Evolutionary conservation across 495 filamentous ascomycete species (phyloP), one percentile per base, ranked within the genome.

Genomic region (Parmelia sp.): DNA sequence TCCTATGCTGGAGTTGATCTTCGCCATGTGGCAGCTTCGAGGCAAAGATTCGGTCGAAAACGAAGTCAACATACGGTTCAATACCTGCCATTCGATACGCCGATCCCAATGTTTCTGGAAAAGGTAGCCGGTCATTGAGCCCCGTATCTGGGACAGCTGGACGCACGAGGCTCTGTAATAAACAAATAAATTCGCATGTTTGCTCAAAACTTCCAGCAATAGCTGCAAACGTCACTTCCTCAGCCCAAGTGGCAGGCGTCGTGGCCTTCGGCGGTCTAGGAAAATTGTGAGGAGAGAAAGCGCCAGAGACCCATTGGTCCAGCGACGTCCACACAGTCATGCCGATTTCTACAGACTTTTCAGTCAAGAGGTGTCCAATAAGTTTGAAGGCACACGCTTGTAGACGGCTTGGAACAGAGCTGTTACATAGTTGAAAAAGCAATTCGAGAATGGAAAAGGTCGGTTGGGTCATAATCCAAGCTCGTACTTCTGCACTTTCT

Each of bases 1-100:
- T 74, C 47, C 84, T 82, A n/a, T 81, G 79, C 69, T 92, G 88
- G 21, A 79, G 72, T 40, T 81, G 73, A 61, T 88, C 86, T 31
- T 79, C 79, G 15, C 86, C 68, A 49, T 90, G 86, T 14, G 73
- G 75, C n/a, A 81, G 72, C 64, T 83, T 87, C 47, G 78, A 73
- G 17, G 83, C 80, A 65, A 96, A 88, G 27, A 91, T 83, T 47
- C 84, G 80, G 29, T 90, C 90, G 60, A 97, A 64, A 25, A 89
- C 83, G 71, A 96, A 96, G 76, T 99, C 95, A 64, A 96, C 76
- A 67, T 96, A 97, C 7, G 88, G 85, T 62, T 96, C 92, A 65
- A 99, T 90, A 5, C 95, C 94, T 23, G 91, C 83, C 78, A 88
- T 86, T 58, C 94, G 86, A 69, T 86, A 87, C 11, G 84, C 79